Conservation (phyloP, 495 filamentous ascomycete species). For the Daldinia concentrica region DNA sequence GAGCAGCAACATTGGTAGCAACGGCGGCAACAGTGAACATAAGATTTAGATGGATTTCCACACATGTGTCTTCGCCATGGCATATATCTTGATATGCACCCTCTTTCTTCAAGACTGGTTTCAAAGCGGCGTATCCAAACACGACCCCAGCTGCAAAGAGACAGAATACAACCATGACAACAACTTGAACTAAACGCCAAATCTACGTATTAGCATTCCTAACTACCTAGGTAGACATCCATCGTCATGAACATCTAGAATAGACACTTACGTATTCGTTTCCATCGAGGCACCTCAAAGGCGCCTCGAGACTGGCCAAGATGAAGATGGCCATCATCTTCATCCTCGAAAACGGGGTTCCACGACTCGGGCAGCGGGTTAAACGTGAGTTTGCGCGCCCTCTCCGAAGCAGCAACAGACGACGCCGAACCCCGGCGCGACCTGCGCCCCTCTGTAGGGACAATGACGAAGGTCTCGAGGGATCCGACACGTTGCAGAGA, state of each 20-base stretch:
- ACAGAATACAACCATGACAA: slow-evolving; percentile 78
- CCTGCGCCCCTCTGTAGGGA: slow-evolving; percentile 49
- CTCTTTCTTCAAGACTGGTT: slow-evolving; percentile 80
- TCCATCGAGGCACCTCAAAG: slow-evolving; percentile 72
- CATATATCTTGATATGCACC: slow-evolving; percentile 76
- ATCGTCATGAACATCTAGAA: neutral
- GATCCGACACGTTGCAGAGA: slow-evolving; percentile 62
- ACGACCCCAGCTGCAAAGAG: slow-evolving; percentile 82
- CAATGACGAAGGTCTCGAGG: slow-evolving; percentile 58
- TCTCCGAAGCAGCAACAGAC: slow-evolving; percentile 41
- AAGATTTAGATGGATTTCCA: slow-evolving; percentile 85
- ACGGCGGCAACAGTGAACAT: slow-evolving; percentile 97
- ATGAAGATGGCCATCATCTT: slow-evolving; percentile 29
- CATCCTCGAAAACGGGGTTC: slow-evolving; percentile 49
- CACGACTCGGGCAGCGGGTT: slow-evolving; percentile 62
- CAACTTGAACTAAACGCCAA: slow-evolving; percentile 63
- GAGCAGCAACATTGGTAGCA: slow-evolving; percentile 78
- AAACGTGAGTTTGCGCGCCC: slow-evolving; percentile 61
- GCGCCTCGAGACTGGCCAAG: slow-evolving; percentile 65
- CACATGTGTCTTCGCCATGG: slow-evolving; percentile 63
- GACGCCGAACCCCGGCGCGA: slow-evolving; percentile 51
- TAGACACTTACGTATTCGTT: slow-evolving; percentile 67
- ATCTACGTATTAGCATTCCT: slow-evolving; percentile 19
- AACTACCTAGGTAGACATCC: neutral
- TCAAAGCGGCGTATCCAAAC: slow-evolving; percentile 86